Conservation (phyloP, 306 rosid species). For the Arachis hypogaea region DNA sequence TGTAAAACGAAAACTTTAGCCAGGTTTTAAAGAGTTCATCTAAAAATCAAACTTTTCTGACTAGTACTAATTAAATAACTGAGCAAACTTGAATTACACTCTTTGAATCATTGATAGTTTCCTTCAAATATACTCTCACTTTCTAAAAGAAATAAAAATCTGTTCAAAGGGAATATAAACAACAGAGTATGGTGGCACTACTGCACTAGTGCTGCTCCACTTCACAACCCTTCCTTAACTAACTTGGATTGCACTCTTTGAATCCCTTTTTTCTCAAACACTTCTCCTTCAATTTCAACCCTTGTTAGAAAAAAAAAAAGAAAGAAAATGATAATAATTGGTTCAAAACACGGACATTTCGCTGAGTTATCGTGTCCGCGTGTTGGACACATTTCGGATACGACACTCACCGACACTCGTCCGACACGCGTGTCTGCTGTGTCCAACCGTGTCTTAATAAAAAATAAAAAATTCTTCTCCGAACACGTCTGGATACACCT, state of each 20-base stretch:
- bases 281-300: slow-evolving; percentile 17
- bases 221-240: slow-evolving; percentile 30
- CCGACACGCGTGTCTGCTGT: too few relatives aligned
- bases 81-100: slow-evolving; percentile 55
- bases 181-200: neutral
- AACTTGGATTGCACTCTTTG: slow-evolving; percentile 66
- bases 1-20: too few relatives aligned
- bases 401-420: too few relatives aligned
- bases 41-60: neutral
- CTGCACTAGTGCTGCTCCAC: slow-evolving; percentile 22
- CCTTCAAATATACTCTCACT: slow-evolving; percentile 54
- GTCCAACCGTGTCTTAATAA: too few relatives aligned
- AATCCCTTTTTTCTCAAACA: slow-evolving; percentile 44
- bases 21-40: too few relatives aligned
- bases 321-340: slow-evolving; percentile 31
- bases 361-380: too few relatives aligned
- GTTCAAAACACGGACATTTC: slow-evolving; percentile 4
- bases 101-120: slow-evolving; percentile 51
- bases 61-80: neutral
- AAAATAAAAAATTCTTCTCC: too few relatives aligned
- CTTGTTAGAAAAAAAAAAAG: slow-evolving; percentile 31
- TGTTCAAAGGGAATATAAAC: slow-evolving; percentile 13
- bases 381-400: too few relatives aligned
- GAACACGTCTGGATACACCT: too few relatives aligned
- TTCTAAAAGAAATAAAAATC: slow-evolving; percentile 4